These are phyloP conservation scores for Lactarius indigo DNA, from an alignment of 768 basidiomycete species.

Conservation along the genomic window DNA sequence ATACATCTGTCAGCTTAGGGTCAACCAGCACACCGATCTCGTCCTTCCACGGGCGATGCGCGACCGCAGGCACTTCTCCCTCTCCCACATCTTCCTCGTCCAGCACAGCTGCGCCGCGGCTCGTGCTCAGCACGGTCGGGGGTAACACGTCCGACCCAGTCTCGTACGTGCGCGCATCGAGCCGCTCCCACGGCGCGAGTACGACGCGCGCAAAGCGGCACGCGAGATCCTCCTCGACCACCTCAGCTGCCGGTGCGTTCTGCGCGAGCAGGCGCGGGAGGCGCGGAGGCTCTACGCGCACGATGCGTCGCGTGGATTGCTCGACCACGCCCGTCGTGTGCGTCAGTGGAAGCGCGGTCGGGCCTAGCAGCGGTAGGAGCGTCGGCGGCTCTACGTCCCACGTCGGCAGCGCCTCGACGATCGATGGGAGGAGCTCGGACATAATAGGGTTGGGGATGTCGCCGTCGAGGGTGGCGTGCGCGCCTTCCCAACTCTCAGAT, in stretches of 20 bases:
- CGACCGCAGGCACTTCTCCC: conserved; percentile 7
- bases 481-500: conserved; percentile 5
- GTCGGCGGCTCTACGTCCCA: conserved; percentile 19
- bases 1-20: conserved; percentile 35
- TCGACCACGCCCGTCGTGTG: conserved; percentile 67
- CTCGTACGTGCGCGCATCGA: conserved; percentile 34
- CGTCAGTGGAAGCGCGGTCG: conserved; percentile 53
- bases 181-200: conserved; percentile 52
- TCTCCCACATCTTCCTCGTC: conserved; percentile 12
- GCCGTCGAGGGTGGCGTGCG: not conserved
- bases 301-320: conserved; percentile 56
- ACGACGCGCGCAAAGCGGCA: conserved; percentile 46
- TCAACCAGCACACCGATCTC: conserved; percentile 58
- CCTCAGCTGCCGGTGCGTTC: conserved; percentile 24
- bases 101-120: conserved; percentile 37
- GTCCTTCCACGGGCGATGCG: conserved; percentile 52
- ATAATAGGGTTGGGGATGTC: not conserved
- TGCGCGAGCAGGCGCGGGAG: conserved; percentile 25
- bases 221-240: conserved; percentile 48
- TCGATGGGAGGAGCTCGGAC: not conserved
- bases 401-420: conserved; percentile 6
- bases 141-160: conserved; percentile 33
- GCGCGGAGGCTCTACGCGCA: conserved; percentile 41
- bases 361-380: conserved; percentile 49
- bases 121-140: conserved; percentile 37